Evolutionary conservation across 2,329 filamentous ascomycete genomes (phyloP).

Genomic region (Hysterium pulicare): DNA sequence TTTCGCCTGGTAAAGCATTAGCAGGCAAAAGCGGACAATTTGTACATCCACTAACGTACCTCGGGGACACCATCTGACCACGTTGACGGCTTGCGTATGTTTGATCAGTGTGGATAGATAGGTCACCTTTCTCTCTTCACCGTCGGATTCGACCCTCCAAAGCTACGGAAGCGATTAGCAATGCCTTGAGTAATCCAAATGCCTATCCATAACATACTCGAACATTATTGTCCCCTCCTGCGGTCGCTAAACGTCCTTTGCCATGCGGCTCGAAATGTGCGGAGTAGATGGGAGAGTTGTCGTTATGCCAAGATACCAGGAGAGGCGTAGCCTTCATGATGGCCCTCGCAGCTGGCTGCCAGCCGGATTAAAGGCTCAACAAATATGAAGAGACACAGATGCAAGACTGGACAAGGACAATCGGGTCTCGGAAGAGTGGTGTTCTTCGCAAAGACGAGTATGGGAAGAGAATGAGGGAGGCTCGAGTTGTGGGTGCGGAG

Average conservation of each 20-base stretch:
- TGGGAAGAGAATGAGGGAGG: not conserved
- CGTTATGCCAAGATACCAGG: constrained; percentile 98
- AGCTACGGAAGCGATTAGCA: constrained; percentile 56
- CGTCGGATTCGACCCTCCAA: constrained; percentile 84
- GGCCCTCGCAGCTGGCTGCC: constrained; percentile 8
- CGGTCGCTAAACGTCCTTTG: constrained; percentile 88
- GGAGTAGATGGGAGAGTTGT: constrained; percentile 94
- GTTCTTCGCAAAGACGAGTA: too few relatives aligned
- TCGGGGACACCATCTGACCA: constrained; percentile 92
- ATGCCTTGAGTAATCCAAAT: constrained; percentile 3
- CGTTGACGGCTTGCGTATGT: constrained; percentile 96
- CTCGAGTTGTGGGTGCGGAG: constrained; percentile 1
- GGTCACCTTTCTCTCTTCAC: constrained; percentile 82
- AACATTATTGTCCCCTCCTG: constrained; percentile 94
- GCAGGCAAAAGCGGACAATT: constrained; percentile 6
- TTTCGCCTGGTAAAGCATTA: constrained; percentile 63
- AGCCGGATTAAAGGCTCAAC: not conserved
- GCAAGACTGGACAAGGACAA: not conserved
- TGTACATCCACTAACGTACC: constrained; percentile 53
- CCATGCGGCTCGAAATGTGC: constrained; percentile 93
- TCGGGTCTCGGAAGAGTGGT: too few relatives aligned
- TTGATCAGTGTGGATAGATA: constrained; percentile 90
- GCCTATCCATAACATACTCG: constrained; percentile 57
- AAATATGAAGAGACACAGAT: not conserved
- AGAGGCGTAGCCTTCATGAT: constrained; percentile 92